phyloP scores from a whole-genome alignment of 2,329 filamentous ascomycete genomes.

The Epicoccum sorghinum region DNA sequence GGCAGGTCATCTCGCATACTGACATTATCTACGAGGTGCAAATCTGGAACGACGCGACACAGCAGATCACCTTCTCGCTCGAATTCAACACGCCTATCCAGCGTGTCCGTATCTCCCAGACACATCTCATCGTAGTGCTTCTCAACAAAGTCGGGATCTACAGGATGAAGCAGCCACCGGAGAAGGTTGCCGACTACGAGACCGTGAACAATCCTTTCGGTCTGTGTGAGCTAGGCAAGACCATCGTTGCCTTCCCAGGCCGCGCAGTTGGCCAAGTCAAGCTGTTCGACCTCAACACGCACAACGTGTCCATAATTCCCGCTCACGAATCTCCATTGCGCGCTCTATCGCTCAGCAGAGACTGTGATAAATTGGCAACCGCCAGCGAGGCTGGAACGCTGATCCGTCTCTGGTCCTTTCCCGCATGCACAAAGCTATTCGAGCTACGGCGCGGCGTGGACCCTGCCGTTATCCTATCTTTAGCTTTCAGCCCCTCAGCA shows the following conservation, averaged over 20 bases:
- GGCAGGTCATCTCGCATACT: conserved; percentile 33
- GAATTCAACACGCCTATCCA: conserved; percentile 81
- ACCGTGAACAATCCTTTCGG: conserved; percentile 85
- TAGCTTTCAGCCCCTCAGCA: conserved; percentile 84
- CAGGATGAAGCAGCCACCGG: conserved; percentile 74
- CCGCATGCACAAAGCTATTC: conserved; percentile 77
- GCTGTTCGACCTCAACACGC: conserved; percentile 76
- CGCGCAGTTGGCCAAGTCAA: conserved; percentile 87
- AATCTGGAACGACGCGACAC: conserved; percentile 88
- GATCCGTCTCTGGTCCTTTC: conserved; percentile 82
- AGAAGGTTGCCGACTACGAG: conserved; percentile 76
- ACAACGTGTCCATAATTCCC: conserved; percentile 90
- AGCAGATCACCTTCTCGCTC: conserved; percentile 75
- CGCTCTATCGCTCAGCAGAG: conserved; percentile 78
- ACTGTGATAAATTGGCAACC: conserved; percentile 83
- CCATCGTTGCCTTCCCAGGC: conserved; percentile 83
- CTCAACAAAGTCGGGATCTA: conserved; percentile 84
- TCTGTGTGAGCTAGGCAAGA: conserved; percentile 76
- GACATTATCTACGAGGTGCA: conserved; percentile 63
- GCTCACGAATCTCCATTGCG: conserved; percentile 82
- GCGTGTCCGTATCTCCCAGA: conserved; percentile 76
- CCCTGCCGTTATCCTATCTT: conserved; percentile 81
- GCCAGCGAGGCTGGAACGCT: conserved; percentile 93
- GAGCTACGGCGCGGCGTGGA: conserved; percentile 91
- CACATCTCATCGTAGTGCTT: conserved; percentile 79